Evolutionary conservation across 352 stramenopile genomes (phyloP).

Genomic region (Albugo laibachii): DNA sequence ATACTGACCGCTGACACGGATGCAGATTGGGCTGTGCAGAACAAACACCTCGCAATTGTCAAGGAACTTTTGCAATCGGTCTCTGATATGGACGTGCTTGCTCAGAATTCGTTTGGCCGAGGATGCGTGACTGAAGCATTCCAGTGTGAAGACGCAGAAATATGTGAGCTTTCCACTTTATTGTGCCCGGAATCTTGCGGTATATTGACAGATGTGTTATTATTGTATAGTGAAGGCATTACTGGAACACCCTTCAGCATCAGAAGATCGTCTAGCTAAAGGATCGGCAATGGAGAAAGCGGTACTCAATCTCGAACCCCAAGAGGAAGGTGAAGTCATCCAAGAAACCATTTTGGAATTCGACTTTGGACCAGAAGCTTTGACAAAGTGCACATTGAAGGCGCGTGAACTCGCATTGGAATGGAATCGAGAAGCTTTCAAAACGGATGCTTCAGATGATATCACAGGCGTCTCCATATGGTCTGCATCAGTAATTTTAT

Average conservation of each 20-base stretch:
- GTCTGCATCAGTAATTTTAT: slow-evolving; percentile 72
- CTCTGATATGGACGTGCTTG: slow-evolving; percentile 55
- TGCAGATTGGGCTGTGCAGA: slow-evolving; percentile 74
- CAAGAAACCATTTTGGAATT: slow-evolving; percentile 73
- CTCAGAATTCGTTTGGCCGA: slow-evolving; percentile 62
- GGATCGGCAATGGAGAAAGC: slow-evolving; percentile 54
- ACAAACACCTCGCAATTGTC: slow-evolving; percentile 62
- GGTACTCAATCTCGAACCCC: slow-evolving; percentile 19
- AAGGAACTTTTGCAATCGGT: slow-evolving; percentile 49
- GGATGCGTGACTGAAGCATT: slow-evolving; percentile 72
- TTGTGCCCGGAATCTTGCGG: neutral
- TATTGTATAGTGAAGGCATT: slow-evolving; percentile 29
- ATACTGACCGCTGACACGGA: slow-evolving; percentile 6
- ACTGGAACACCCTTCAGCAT: slow-evolving; percentile 57
- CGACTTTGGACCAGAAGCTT: slow-evolving; percentile 20
- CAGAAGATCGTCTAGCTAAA: slow-evolving; percentile 50
- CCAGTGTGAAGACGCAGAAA: slow-evolving; percentile 64
- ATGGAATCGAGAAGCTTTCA: slow-evolving; percentile 69
- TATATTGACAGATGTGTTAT: neutral
- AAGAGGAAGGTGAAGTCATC: slow-evolving; percentile 29
- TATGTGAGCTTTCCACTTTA: slow-evolving; percentile 21
- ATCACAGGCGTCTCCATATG: slow-evolving; percentile 78
- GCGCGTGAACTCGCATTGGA: slow-evolving; percentile 64
- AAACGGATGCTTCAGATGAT: slow-evolving; percentile 57
- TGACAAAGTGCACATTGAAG: slow-evolving; percentile 27